A percentile compares a stretch with the other conserved stretches of the same genome.
Conservation (phyloP, 75 land plant species). For the Sequoiadendron giganteum region DNA sequence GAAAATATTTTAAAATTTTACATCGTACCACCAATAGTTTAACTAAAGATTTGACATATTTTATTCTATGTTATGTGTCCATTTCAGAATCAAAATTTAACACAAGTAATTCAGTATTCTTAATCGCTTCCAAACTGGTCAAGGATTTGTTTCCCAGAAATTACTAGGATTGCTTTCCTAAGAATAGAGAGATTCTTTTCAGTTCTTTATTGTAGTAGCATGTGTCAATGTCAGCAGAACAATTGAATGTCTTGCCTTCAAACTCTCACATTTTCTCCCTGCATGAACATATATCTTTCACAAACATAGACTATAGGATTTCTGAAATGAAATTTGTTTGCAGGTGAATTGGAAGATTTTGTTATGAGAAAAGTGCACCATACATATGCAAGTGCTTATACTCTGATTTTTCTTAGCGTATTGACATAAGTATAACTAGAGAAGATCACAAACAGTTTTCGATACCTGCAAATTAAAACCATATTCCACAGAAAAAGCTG, state of each 20-base stretch:
- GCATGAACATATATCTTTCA: not conserved
- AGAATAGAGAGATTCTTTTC: not conserved
- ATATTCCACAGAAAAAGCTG: not conserved
- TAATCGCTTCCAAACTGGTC: not conserved
- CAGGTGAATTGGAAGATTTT: not conserved
- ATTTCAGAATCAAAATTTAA: not conserved
- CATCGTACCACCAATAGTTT: not conserved
- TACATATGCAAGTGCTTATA: not conserved
- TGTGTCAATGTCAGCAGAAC: not conserved
- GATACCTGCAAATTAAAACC: constrained; percentile 23
- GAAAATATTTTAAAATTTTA: not conserved
- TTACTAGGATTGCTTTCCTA: not conserved
- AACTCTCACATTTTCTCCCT: not conserved
- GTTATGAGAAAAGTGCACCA: not conserved
- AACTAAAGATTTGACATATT: not conserved
- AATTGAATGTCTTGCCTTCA: not conserved
- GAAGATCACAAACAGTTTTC: constrained; percentile 34
- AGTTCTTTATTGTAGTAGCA: not conserved
- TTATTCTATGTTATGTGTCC: not conserved
- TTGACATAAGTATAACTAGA: constrained; percentile 32
- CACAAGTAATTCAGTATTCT: not conserved
- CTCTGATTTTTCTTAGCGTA: constrained; percentile 22
- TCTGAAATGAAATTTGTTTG: not conserved
- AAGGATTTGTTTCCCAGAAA: not conserved
- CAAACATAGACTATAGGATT: not conserved